Evolutionary conservation across 2,329 filamentous ascomycete species (phyloP).

Genomic region (Trichoderma gracile): DNA sequence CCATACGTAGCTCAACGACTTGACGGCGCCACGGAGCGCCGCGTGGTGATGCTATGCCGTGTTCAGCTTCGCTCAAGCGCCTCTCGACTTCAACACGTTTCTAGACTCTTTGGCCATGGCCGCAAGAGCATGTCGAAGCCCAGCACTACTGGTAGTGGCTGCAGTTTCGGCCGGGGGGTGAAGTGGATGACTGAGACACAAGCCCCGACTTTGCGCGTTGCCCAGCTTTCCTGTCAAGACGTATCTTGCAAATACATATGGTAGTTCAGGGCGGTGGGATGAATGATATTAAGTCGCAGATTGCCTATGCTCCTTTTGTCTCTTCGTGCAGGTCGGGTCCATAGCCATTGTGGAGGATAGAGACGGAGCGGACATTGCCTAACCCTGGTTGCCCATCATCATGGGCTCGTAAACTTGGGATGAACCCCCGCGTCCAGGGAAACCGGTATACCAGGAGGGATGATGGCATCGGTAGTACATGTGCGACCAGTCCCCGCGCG

Average conservation of each 20-base stretch:
- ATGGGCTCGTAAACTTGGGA: conserved; percentile 6
- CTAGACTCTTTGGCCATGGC: background rate
- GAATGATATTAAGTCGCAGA: conserved; percentile 1
- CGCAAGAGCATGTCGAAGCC: background rate
- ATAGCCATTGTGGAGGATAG: background rate
- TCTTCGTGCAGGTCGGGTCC: background rate
- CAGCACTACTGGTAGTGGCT: conserved; percentile 1
- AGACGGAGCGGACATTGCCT: background rate
- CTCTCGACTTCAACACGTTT: background rate
- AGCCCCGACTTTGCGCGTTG: background rate
- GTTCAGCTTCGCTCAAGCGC: background rate
- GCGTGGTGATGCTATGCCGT: conserved; percentile 6
- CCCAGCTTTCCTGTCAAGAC: background rate
- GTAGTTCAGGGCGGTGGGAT: background rate
- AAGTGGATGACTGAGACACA: background rate
- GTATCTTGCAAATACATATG: background rate
- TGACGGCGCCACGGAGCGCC: conserved; percentile 5
- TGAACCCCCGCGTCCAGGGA: background rate
- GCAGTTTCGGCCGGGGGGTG: background rate
- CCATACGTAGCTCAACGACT: conserved; percentile 2
- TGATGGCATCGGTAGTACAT: background rate
- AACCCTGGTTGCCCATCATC: conserved; percentile 4
- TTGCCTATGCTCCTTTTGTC: conserved; percentile 15
- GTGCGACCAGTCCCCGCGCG: background rate
- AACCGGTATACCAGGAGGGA: background rate